Percentiles rank a stretch among this genome's conserved stretches.
Conservation (phyloP, 2,329 filamentous ascomycete species). For the Nothopassalora personata region DNA sequence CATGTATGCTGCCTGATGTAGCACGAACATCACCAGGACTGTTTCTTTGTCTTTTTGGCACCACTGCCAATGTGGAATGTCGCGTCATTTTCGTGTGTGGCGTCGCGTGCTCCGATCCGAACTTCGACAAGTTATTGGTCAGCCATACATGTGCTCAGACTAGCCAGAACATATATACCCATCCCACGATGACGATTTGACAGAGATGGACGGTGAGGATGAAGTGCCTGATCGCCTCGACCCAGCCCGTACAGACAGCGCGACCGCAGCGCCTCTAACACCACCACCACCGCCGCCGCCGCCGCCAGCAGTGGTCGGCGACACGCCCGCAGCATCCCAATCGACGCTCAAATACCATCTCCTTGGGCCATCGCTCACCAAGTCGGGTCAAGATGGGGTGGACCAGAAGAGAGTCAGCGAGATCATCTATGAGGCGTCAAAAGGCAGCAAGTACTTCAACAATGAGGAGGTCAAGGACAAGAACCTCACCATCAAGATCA, state of each 20-base stretch:
- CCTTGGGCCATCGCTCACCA: slow-evolving; percentile 84
- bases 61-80: neutral
- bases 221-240: neutral
- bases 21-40: neutral
- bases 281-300: neutral
- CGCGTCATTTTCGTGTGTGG: neutral
- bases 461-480: slow-evolving; percentile 82
- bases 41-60: too few relatives aligned
- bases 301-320: neutral
- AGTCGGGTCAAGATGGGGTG: slow-evolving; percentile 88
- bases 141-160: neutral
- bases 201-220: neutral
- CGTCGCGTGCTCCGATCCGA: neutral
- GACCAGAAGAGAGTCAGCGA: slow-evolving; percentile 93
- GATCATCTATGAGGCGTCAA: slow-evolving; percentile 94
- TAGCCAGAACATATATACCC: neutral
- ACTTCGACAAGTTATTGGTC: neutral
- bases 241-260: neutral
- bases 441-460: slow-evolving; percentile 93
- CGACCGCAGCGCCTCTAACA: neutral
- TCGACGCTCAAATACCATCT: slow-evolving; percentile 82
- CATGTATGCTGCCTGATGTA: neutral
- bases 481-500: slow-evolving; percentile 78
- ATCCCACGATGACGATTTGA: neutral
- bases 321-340: slow-evolving; percentile 23